Percentiles rank a stretch among this genome's conserved stretches.
Evolutionary conservation across 2,329 filamentous ascomycete genomes (phyloP).

Genomic region (Pseudogymnoascus sp.): DNA sequence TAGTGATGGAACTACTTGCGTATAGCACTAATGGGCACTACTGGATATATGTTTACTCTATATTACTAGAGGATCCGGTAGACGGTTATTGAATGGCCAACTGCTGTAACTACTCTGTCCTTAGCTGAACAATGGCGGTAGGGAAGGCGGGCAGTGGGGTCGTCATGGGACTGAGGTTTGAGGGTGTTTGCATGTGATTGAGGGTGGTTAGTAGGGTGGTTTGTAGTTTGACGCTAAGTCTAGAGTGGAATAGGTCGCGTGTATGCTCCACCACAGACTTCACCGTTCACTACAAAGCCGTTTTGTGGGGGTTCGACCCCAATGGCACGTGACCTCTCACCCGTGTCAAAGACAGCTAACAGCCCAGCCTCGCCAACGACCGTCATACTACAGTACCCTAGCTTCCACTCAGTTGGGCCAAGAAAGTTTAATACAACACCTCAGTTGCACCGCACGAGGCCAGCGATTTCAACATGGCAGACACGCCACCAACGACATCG

Average conservation of each 20-base stretch:
- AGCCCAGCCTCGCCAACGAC: constrained; percentile 6
- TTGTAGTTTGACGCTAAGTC: not conserved
- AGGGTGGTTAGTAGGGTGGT: not conserved
- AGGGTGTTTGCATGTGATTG: not conserved
- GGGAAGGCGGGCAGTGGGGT: not conserved
- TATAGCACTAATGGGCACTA: not conserved
- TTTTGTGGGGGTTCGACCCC: not conserved
- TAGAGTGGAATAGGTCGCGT: not conserved
- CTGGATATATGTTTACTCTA: not conserved
- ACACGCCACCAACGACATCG: constrained; percentile 19
- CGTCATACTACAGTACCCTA: not conserved
- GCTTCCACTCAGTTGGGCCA: not conserved
- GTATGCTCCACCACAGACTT: not conserved
- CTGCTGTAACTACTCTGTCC: not conserved
- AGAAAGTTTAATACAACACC: not conserved
- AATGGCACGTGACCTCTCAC: not conserved
- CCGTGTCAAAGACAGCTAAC: too few relatives aligned
- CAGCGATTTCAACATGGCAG: constrained; percentile 22
- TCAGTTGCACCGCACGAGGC: not conserved
- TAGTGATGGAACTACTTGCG: not conserved
- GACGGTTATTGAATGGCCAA: too few relatives aligned
- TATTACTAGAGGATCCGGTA: not conserved
- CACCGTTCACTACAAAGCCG: not conserved
- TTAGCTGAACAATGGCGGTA: not conserved
- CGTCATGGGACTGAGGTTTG: not conserved